Evolutionary conservation across 208 protist species (phyloP).

Genomic region (Acanthamoeba sp.): DNA sequence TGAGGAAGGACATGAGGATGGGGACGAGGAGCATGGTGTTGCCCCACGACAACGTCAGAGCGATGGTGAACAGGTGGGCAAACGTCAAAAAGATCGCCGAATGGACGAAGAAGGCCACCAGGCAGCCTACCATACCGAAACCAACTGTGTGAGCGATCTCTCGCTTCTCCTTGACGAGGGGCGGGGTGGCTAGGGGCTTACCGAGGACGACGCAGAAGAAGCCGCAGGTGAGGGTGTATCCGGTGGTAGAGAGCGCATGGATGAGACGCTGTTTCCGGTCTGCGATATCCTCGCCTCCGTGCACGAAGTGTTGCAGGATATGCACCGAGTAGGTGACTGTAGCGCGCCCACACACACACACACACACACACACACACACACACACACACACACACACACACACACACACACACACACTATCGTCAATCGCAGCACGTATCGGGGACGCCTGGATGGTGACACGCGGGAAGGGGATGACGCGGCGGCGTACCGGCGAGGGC

Average conservation of each 20-base stretch:
- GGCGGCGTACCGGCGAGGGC: conserved; percentile 43
- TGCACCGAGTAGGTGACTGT: conserved; percentile 66
- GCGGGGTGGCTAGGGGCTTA: too few species aligned
- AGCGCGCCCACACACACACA: too few species aligned
- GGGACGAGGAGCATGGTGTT: conserved; percentile 52
- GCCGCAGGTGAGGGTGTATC: conserved; percentile 41
- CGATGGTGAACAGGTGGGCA: conserved; percentile 11
- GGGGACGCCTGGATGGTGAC: neutral
- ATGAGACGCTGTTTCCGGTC: conserved; percentile 38
- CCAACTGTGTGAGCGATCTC: too few species aligned
- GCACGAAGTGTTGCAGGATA: conserved; percentile 20
- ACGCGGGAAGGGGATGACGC: neutral
- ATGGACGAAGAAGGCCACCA: conserved; percentile 49
- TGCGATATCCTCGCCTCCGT: neutral
- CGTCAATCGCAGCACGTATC: too few species aligned
- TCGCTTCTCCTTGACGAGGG: too few species aligned
- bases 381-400: too few species aligned
- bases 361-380: too few species aligned
- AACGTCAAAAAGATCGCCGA: conserved; percentile 49
- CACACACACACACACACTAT: too few species aligned
- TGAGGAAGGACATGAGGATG: conserved; percentile 66
- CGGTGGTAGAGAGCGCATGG: conserved; percentile 20
- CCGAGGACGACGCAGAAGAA: conserved; percentile 62
- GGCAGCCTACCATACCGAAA: too few species aligned
- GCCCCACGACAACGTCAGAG: conserved; percentile 5